Conservation (phyloP, 805 yeast species). For the Myxozyma nipponensis region DNA sequence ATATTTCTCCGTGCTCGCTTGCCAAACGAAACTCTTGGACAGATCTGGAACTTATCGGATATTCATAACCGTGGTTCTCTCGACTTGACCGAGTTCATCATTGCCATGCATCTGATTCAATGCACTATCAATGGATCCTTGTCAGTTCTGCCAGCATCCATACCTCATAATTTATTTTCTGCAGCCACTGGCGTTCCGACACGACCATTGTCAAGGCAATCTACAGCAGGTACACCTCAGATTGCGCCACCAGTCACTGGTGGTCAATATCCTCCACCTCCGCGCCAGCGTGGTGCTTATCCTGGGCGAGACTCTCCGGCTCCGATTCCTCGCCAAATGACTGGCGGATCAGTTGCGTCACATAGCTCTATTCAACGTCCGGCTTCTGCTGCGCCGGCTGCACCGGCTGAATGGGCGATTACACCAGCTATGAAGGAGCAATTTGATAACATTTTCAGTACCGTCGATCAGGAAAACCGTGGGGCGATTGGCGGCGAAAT, state of each 20-base stretch:
- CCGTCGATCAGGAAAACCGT: constrained; percentile 49
- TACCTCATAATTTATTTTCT: constrained; percentile 42
- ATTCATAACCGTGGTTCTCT: constrained; percentile 68
- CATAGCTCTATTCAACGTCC: constrained; percentile 3
- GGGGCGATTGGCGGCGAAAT: constrained; percentile 50
- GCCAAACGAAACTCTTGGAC: constrained; percentile 71
- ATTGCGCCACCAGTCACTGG: constrained; percentile 18
- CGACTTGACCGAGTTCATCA: constrained; percentile 68
- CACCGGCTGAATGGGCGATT: constrained; percentile 56
- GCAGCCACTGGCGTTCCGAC: constrained; percentile 35
- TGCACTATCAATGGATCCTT: constrained; percentile 64
- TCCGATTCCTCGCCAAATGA: constrained; percentile 12
- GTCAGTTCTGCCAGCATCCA: constrained; percentile 50
- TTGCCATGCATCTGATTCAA: constrained; percentile 95
- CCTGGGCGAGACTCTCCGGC: constrained; percentile 15
- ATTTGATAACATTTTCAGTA: constrained; percentile 73
- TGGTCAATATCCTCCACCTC: constrained; percentile 25
- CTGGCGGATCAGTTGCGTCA: constrained; percentile 8
- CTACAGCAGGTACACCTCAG: constrained; percentile 12
- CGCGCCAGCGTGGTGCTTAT: constrained; percentile 20
- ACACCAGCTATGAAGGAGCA: constrained; percentile 67
- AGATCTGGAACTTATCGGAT: constrained; percentile 87
- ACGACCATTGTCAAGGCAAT: constrained; percentile 16
- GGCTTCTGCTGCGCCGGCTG: constrained; percentile 2
- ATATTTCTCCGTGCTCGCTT: constrained; percentile 86